phyloP scores from a whole-genome alignment of 768 basidiomycete genomes.

The Candolleomyces eurysporus region DNA sequence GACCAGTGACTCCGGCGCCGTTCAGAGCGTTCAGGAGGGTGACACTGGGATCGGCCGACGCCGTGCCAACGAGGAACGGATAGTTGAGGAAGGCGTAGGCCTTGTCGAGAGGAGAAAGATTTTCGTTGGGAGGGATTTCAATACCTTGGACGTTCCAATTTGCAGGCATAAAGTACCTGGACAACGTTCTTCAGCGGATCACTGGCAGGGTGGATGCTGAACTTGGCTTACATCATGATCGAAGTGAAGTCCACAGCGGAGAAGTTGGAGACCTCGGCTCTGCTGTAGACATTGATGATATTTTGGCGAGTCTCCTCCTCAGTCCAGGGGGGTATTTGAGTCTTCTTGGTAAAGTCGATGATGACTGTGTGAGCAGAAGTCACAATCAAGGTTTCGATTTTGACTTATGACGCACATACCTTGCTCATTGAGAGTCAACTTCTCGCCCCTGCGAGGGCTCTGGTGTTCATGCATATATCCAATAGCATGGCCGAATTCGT shows the following conservation, averaged over 20 bases:
- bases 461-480: slow-evolving; percentile 19
- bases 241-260: slow-evolving; percentile 14
- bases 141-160: slow-evolving; percentile 12
- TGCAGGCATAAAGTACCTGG: slow-evolving; percentile 21
- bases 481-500: slow-evolving; percentile 20
- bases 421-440: slow-evolving; percentile 5
- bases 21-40: not conserved
- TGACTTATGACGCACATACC: not conserved
- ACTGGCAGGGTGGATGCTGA: not conserved
- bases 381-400: not conserved
- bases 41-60: not conserved
- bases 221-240: slow-evolving; percentile 16
- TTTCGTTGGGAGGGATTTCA: slow-evolving; percentile 12
- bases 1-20: not conserved
- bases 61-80: slow-evolving; percentile 6
- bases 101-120: slow-evolving; percentile 16
- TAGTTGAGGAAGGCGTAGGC: slow-evolving; percentile 18
- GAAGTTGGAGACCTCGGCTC: slow-evolving; percentile 13
- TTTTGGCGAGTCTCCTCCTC: slow-evolving; percentile 7
- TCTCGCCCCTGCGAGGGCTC: slow-evolving; percentile 11
- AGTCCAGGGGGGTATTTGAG: slow-evolving; percentile 11
- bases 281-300: slow-evolving; percentile 14
- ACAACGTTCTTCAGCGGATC: not conserved
- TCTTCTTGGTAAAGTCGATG: slow-evolving; percentile 7
- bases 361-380: not conserved